Evolutionary conservation across 2,329 filamentous ascomycete species (phyloP).

Genomic region (Lachnellula occidentalis): DNA sequence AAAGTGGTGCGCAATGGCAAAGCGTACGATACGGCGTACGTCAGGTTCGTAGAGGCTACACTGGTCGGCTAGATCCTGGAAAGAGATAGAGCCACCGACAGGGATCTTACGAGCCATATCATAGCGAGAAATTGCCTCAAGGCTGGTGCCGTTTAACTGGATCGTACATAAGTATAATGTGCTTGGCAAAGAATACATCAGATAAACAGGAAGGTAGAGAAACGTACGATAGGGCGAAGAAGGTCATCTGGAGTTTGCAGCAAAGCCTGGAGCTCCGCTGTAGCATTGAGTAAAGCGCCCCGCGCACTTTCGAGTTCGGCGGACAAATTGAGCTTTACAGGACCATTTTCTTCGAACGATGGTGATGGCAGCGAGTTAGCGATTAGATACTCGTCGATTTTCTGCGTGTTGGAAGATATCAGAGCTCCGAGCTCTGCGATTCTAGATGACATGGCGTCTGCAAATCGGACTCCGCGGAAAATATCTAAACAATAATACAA

Average conservation of each 20-base stretch:
- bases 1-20: slow-evolving; percentile 16
- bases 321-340: not conserved
- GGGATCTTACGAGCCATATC: slow-evolving; percentile 16
- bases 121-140: slow-evolving; percentile 20
- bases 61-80: slow-evolving; percentile 14
- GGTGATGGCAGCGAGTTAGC: slow-evolving; percentile 2
- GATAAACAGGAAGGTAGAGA: not conserved
- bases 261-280: slow-evolving; percentile 17
- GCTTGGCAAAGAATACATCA: not conserved
- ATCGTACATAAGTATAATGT: not conserved
- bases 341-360: slow-evolving; percentile 10
- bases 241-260: slow-evolving; percentile 4
- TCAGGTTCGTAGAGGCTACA: slow-evolving; percentile 9
- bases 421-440: slow-evolving; percentile 8
- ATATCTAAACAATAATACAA: too few relatives aligned
- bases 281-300: slow-evolving; percentile 11
- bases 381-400: slow-evolving; percentile 6
- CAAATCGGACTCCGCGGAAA: too few relatives aligned
- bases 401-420: slow-evolving; percentile 4
- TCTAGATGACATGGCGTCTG: not conserved
- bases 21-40: slow-evolving; percentile 14
- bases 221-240: slow-evolving; percentile 1
- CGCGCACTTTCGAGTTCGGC: slow-evolving; percentile 10
- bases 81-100: slow-evolving; percentile 16
- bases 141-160: slow-evolving; percentile 9